These are phyloP conservation scores for Syncephalis fuscata DNA, from an alignment of 371 early-diverging fungal species.

Conservation along the genomic window DNA sequence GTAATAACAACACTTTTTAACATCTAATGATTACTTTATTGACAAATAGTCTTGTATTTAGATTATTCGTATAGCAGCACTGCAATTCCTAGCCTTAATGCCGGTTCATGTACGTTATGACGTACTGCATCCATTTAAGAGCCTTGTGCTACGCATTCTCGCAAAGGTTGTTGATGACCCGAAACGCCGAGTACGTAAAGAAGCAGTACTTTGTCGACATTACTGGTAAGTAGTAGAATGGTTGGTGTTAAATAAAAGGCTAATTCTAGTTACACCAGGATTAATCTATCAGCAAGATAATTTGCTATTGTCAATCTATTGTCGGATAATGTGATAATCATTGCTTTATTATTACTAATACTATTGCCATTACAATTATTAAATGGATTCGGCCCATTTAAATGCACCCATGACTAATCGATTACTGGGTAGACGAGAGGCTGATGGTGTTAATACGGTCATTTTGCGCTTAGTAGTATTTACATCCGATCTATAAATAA, in stretches of 20 bases:
- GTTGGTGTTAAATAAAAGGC: too few relatives aligned
- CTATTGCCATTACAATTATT: too few relatives aligned
- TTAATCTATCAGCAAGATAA: too few relatives aligned
- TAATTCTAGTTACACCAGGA: too few relatives aligned
- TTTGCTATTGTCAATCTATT: too few relatives aligned
- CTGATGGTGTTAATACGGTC: constrained; percentile 72
- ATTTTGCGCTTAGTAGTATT: constrained; percentile 61
- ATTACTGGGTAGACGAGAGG: constrained; percentile 70
- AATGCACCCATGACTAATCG: constrained; percentile 67
- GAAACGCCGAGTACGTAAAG: constrained; percentile 72
- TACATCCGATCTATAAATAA: constrained; percentile 49
- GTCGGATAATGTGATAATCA: too few relatives aligned
- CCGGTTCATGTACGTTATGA: constrained; percentile 39
- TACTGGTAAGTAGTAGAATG: constrained; percentile 39
- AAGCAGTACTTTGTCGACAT: constrained; percentile 71
- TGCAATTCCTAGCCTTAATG: constrained; percentile 46
- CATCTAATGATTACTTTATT: too few relatives aligned
- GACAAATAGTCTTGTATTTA: too few relatives aligned
- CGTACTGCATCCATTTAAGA: constrained; percentile 38
- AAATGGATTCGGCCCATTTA: constrained; percentile 62
- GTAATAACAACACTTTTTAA: background rate
- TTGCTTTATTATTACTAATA: too few relatives aligned
- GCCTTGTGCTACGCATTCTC: constrained; percentile 38
- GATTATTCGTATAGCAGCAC: constrained; percentile 52
- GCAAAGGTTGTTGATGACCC: constrained; percentile 58